Evolutionary conservation across 2,329 filamentous ascomycete species (phyloP).

Genomic region (Plectosphaerella plurivora): DNA sequence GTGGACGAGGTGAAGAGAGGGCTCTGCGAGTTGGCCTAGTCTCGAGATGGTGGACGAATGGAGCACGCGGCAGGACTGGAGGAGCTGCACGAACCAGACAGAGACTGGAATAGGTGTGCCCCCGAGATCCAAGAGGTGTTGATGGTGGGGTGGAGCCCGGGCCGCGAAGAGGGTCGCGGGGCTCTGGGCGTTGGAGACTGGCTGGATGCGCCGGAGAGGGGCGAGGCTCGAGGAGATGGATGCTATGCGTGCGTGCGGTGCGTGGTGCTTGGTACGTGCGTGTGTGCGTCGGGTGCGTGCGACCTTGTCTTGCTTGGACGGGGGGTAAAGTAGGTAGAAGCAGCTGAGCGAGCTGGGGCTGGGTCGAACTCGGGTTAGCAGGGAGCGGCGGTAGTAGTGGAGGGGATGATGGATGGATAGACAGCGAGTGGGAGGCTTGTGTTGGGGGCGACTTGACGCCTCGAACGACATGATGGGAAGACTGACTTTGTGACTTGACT

Average conservation of each 20-base stretch:
- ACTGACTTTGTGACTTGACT: neutral
- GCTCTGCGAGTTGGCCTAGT: conserved; percentile 6
- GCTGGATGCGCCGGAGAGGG: neutral
- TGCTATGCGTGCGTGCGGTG: conserved; percentile 4
- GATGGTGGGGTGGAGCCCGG: conserved; percentile 14
- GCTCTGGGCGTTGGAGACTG: conserved; percentile 7
- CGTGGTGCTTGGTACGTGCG: too few species aligned
- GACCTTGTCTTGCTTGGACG: neutral
- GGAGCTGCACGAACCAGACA: conserved; percentile 6
- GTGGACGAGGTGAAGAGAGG: conserved; percentile 7
- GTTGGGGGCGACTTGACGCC: neutral
- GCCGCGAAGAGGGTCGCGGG: conserved; percentile 4
- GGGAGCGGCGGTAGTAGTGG: neutral
- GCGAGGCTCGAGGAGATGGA: conserved; percentile 1
- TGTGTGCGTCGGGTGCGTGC: conserved; percentile 2
- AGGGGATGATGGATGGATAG: neutral
- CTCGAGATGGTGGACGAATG: conserved; percentile 10
- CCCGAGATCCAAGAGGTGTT: conserved; percentile 13
- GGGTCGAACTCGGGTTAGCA: neutral
- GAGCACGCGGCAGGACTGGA: conserved; percentile 13
- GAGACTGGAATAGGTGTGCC: conserved; percentile 2
- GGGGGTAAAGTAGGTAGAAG: neutral
- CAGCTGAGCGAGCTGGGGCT: too few species aligned
- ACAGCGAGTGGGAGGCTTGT: too few species aligned
- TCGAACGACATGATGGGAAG: neutral